Conservation (phyloP, 192 early-diverging fungal species). For the Jimgerdemannia flammicorona region DNA sequence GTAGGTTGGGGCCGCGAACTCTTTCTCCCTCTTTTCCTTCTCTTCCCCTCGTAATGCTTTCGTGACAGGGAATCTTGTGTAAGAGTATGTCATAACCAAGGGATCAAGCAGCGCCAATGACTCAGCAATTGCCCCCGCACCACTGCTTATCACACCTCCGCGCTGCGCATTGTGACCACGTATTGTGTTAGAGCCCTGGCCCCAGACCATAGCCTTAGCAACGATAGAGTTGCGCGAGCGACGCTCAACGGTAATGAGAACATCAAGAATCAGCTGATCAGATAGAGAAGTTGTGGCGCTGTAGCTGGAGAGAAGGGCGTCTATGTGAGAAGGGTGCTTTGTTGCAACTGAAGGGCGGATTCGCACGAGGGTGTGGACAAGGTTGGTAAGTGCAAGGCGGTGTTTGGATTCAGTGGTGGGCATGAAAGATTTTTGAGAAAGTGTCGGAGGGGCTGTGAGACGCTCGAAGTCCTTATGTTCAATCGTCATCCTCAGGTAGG, state of each 20-base stretch:
- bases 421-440: constrained; percentile 17
- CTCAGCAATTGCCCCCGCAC: constrained; percentile 45
- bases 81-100: constrained; percentile 56
- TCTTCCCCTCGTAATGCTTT: constrained; percentile 25
- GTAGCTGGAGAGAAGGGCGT: constrained; percentile 48
- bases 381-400: constrained; percentile 40
- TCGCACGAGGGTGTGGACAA: constrained; percentile 47
- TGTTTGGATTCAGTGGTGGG: constrained; percentile 24
- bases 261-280: constrained; percentile 53
- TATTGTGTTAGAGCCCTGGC: constrained; percentile 39
- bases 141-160: constrained; percentile 23
- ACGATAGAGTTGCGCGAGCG: constrained; percentile 56
- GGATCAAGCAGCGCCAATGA: constrained; percentile 60
- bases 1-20: constrained; percentile 40
- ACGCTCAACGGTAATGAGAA: constrained; percentile 55
- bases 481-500: constrained; percentile 29
- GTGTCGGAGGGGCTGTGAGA: constrained; percentile 33
- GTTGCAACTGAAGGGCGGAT: constrained; percentile 46
- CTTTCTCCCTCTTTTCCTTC: background rate
- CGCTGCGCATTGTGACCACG: constrained; percentile 30
- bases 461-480: constrained; percentile 34
- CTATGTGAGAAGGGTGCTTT: constrained; percentile 41
- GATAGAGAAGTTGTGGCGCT: constrained; percentile 46
- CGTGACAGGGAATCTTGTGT: constrained; percentile 47
- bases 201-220: constrained; percentile 54